Evolutionary conservation across 345 rosid species (phyloP).

Genomic region (Theobroma cacao): DNA sequence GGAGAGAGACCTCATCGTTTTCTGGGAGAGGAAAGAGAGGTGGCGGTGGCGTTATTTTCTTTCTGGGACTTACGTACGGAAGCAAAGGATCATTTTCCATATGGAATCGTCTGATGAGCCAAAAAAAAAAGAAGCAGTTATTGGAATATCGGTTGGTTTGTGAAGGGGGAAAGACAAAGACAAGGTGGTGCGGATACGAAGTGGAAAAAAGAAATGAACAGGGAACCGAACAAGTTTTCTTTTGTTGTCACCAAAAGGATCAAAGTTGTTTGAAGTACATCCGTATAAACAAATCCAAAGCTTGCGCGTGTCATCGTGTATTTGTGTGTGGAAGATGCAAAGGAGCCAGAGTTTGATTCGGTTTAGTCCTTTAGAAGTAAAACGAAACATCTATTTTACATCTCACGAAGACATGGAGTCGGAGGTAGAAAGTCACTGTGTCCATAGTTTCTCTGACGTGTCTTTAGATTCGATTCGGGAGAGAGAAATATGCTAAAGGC

Average conservation of each 20-base stretch:
- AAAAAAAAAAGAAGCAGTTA: conserved; percentile 1
- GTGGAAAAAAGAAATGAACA: not conserved
- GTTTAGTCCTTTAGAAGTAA: not conserved
- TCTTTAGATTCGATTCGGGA: too few relatives aligned
- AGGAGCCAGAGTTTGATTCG: not conserved
- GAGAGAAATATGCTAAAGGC: too few relatives aligned
- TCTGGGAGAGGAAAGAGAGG: conserved; percentile 70
- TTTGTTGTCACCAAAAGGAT: not conserved
- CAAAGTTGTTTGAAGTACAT: not conserved
- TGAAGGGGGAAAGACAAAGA: not conserved
- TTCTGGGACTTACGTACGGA: conserved; percentile 42
- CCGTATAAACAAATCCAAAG: not conserved
- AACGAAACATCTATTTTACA: not conserved
- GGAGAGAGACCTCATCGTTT: conserved; percentile 53
- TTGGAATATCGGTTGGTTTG: not conserved
- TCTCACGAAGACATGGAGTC: not conserved
- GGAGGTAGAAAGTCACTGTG: not conserved
- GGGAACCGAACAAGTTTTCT: not conserved
- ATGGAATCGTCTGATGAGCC: conserved; percentile 18
- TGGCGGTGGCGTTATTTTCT: conserved; percentile 25
- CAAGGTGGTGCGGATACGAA: not conserved
- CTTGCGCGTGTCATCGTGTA: not conserved
- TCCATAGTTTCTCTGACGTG: too few relatives aligned
- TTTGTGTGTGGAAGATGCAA: not conserved
- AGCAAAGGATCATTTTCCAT: conserved; percentile 68